Conservation (phyloP, 1,284 basidiomycete species). For the Lentinula novae-zelandiae region DNA sequence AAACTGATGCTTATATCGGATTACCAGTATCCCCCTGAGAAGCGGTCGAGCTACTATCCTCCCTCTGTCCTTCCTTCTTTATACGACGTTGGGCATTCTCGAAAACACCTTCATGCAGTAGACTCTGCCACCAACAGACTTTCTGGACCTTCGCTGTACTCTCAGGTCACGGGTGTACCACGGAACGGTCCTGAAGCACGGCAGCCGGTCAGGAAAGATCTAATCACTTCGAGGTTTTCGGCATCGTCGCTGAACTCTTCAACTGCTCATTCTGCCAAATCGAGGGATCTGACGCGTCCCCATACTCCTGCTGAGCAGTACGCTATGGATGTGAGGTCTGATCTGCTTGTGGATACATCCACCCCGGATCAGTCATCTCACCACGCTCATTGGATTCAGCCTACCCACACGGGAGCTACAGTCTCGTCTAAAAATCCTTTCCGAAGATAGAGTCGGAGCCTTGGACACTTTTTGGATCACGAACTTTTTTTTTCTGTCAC, state of each 20-base stretch:
- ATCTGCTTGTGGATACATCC: conserved; percentile 6
- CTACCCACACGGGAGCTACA: conserved; percentile 9
- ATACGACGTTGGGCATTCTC: conserved; percentile 23
- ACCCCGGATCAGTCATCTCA: background rate
- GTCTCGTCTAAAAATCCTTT: conserved; percentile 13
- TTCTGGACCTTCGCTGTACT: conserved; percentile 59
- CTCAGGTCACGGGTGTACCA: conserved; percentile 61
- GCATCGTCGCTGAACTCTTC: conserved; percentile 27
- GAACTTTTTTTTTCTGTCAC: background rate
- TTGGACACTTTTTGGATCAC: background rate
- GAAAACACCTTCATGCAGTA: conserved; percentile 22
- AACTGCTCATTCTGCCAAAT: background rate
- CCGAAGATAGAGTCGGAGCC: background rate
- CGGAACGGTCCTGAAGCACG: conserved; percentile 58
- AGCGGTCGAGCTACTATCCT: conserved; percentile 27
- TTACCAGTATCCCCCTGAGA: conserved; percentile 36
- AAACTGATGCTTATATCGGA: conserved; percentile 40
- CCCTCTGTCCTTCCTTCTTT: conserved; percentile 38
- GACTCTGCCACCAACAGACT: conserved; percentile 33
- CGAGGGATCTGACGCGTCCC: background rate
- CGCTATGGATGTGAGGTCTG: conserved; percentile 4
- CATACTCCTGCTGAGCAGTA: conserved; percentile 8
- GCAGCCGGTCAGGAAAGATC: conserved; percentile 56
- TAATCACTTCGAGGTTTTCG: conserved; percentile 29
- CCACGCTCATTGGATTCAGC: background rate